Conservation (phyloP, 169 alveolate species). For the Eimeria maxima region DNA sequence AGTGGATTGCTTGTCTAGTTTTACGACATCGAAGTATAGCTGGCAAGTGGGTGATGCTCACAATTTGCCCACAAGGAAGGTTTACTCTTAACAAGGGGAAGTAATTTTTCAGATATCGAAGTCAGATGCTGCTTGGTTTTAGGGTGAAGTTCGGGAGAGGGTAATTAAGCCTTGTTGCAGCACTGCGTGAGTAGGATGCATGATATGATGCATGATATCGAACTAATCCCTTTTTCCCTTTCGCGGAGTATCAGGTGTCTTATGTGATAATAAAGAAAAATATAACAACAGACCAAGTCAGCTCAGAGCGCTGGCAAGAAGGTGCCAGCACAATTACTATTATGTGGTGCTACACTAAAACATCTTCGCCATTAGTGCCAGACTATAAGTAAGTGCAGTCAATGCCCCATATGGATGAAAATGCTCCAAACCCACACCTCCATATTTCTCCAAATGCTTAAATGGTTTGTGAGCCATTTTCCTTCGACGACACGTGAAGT, state of each 20-base stretch:
- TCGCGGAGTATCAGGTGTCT: neutral
- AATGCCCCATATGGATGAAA: neutral
- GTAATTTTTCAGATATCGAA: neutral
- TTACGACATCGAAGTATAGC: neutral
- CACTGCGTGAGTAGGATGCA: neutral
- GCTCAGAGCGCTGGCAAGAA: neutral
- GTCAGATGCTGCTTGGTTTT: neutral
- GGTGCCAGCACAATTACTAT: neutral
- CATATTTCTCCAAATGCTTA: too few relatives aligned
- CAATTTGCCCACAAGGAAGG: neutral
- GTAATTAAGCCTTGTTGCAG: neutral
- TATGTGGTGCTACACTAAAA: neutral
- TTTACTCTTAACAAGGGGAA: neutral
- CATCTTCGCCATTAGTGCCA: neutral
- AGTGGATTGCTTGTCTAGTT: neutral
- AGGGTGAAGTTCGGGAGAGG: neutral
- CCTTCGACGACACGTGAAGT: neutral
- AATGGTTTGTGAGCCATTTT: neutral
- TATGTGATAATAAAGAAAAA: neutral
- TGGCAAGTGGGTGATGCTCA: neutral
- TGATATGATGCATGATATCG: neutral
- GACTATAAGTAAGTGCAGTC: neutral
- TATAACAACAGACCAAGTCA: neutral
- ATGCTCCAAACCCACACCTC: neutral
- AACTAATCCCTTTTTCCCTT: neutral